Evolutionary conservation across 768 basidiomycete species (phyloP), one percentile per base, ranked within the genome.

Genomic region (Pholiota molesta): DNA sequence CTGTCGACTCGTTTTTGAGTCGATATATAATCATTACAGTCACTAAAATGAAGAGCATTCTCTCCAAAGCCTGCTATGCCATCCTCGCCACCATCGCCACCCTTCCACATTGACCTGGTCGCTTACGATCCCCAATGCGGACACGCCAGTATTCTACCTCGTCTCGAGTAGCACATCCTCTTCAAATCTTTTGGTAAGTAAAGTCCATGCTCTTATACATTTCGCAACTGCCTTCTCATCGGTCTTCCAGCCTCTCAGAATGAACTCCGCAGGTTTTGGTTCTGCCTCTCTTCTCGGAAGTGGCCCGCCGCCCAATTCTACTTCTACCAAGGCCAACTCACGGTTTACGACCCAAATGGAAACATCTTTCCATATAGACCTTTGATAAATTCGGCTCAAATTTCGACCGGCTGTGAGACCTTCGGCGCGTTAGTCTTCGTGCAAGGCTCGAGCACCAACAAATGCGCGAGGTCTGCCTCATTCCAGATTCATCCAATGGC

Each of bases 81-180:
- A 54, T 54, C 14, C 17, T 54, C 14, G 59, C 49, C 23, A 64
- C 49, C 53, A 61, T 62, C 33, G 65, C 57, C 49, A 62, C 33
- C 47, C 60, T 55, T 52, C 61, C 52, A 31, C 26, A 29, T 61
- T 56, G n/a, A 62, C 64, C 3, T 51, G 17, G 37, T 66, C 65
- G 3, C 57, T 68, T 11, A 57, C 59, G 16, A 45, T 70, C 19
- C 75, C 76, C 26, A 70, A 70, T 51, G 74, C 73, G 3, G 69
- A 69, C 59, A 75, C 75, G 0, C 75, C 77, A 8, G 59, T 67
- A 2, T 77, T 78, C 68, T 75, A 78, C 61, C 68, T 78, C 26
- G 73, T 78, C 19, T 66, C 77, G 1, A 62, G 59, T 19, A 68
- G 66, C 33, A 40, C 63, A 1, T 66, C 59, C 28, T 59, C 70